phyloP scores from a whole-genome alignment of 2,329 filamentous ascomycete species.

The Hortaea sp. region DNA sequence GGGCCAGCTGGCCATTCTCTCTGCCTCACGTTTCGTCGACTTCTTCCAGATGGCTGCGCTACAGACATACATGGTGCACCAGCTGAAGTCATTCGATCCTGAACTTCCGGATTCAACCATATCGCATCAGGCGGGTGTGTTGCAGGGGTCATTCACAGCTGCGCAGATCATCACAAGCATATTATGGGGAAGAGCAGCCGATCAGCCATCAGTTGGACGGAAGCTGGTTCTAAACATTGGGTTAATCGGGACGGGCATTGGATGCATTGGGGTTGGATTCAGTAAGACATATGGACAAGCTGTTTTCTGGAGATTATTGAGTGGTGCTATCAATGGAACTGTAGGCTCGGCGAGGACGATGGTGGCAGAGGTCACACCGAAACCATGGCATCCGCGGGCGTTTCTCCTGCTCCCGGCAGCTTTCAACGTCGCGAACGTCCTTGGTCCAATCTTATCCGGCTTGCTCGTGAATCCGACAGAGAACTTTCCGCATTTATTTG shows the following conservation, averaged over 20 bases:
- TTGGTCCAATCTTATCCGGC: slow-evolving; percentile 47
- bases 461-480: slow-evolving; percentile 51
- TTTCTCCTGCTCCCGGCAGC: slow-evolving; percentile 31
- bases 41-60: slow-evolving; percentile 36
- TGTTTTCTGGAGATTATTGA: slow-evolving; percentile 30
- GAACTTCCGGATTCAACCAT: slow-evolving; percentile 38
- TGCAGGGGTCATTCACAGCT: slow-evolving; percentile 33
- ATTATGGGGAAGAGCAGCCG: slow-evolving; percentile 32
- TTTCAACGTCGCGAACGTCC: slow-evolving; percentile 33
- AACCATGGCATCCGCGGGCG: slow-evolving; percentile 31
- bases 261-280: slow-evolving; percentile 31
- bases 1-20: slow-evolving; percentile 30
- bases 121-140: slow-evolving; percentile 32
- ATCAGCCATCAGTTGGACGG: slow-evolving; percentile 35
- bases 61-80: slow-evolving; percentile 36
- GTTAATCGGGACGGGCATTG: slow-evolving; percentile 29
- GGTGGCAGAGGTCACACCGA: slow-evolving; percentile 31
- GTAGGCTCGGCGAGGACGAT: slow-evolving; percentile 33
- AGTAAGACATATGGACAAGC: slow-evolving; percentile 30
- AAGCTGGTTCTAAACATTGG: slow-evolving; percentile 32
- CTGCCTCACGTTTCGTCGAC: slow-evolving; percentile 32
- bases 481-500: slow-evolving; percentile 48
- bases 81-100: slow-evolving; percentile 32
- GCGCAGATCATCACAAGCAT: slow-evolving; percentile 34
- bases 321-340: slow-evolving; percentile 32